Evolutionary conservation across 306 rosid genomes (phyloP).

Genomic region (Vicia sativa): DNA sequence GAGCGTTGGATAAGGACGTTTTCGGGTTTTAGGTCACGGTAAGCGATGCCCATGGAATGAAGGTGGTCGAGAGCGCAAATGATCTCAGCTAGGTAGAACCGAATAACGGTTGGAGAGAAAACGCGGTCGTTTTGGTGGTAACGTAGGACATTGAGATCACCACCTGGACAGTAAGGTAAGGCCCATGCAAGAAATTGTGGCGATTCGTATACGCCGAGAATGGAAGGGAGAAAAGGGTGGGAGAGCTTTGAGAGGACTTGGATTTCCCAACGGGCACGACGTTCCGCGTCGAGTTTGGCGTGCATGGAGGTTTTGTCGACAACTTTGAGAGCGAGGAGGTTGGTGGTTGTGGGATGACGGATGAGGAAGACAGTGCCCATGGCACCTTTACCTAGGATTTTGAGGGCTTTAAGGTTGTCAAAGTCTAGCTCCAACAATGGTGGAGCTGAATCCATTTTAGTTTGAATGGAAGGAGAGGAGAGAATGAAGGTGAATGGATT

Average conservation of each 20-base stretch:
- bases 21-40: conserved; percentile 94
- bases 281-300: conserved; percentile 68
- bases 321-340: conserved; percentile 73
- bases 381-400: conserved; percentile 86
- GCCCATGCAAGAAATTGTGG: conserved; percentile 72
- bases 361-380: conserved; percentile 95
- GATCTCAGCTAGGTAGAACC: conserved; percentile 84
- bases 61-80: conserved; percentile 83
- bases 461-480: neutral
- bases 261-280: conserved; percentile 90
- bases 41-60: conserved; percentile 77
- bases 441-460: conserved; percentile 51
- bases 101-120: conserved; percentile 74
- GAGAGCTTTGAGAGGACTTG: conserved; percentile 66
- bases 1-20: conserved; percentile 78
- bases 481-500: neutral
- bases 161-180: conserved; percentile 90
- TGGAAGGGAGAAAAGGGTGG: conserved; percentile 69
- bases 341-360: conserved; percentile 45
- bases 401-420: conserved; percentile 60
- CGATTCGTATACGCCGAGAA: conserved; percentile 59
- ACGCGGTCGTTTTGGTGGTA: conserved; percentile 75
- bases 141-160: conserved; percentile 86
- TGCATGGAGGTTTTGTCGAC: conserved; percentile 63
- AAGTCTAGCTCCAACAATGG: conserved; percentile 56